Conservation (phyloP, 2,329 filamentous ascomycete genomes). For the Ophidiomyces ophidiicola region DNA sequence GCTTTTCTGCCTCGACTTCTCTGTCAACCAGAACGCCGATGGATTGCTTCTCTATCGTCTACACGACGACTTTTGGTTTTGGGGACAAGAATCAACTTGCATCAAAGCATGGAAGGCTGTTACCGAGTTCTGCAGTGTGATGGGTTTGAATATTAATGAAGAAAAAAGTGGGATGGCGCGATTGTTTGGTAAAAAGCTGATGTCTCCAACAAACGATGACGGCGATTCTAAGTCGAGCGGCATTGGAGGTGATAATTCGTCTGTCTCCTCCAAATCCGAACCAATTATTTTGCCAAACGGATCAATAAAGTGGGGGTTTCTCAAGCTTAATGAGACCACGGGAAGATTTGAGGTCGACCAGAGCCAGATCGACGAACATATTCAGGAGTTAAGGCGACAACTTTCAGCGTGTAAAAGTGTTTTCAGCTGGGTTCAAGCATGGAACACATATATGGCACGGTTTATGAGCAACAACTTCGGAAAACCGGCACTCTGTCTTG, state of each 20-base stretch:
- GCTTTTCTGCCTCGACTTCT: constrained; percentile 54
- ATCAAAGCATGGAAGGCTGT: constrained; percentile 49
- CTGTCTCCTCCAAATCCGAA: constrained; percentile 10
- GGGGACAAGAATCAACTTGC: constrained; percentile 44
- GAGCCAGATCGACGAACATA: constrained; percentile 46
- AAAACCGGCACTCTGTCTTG: constrained; percentile 44
- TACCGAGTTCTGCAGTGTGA: constrained; percentile 41
- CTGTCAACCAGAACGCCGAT: constrained; percentile 46
- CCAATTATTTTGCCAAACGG: constrained; percentile 37
- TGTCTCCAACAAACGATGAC: constrained; percentile 7
- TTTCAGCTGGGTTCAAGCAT: constrained; percentile 48
- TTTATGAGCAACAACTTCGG: constrained; percentile 50
- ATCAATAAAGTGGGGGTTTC: constrained; percentile 48
- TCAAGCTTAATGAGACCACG: constrained; percentile 42
- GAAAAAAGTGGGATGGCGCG: constrained; percentile 46
- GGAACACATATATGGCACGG: constrained; percentile 46
- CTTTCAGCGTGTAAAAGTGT: constrained; percentile 44
- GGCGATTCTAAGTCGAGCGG: constrained; percentile 8
- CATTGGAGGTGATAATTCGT: neutral
- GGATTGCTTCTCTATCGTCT: constrained; percentile 49
- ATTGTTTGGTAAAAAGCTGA: constrained; percentile 22
- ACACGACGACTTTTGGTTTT: constrained; percentile 57
- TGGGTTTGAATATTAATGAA: constrained; percentile 47
- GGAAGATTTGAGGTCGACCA: constrained; percentile 51
- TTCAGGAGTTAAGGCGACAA: constrained; percentile 47